Base-by-base conservation (phyloP, 2,329 filamentous ascomycete species). In the Waltergamsia citrina region DNA sequence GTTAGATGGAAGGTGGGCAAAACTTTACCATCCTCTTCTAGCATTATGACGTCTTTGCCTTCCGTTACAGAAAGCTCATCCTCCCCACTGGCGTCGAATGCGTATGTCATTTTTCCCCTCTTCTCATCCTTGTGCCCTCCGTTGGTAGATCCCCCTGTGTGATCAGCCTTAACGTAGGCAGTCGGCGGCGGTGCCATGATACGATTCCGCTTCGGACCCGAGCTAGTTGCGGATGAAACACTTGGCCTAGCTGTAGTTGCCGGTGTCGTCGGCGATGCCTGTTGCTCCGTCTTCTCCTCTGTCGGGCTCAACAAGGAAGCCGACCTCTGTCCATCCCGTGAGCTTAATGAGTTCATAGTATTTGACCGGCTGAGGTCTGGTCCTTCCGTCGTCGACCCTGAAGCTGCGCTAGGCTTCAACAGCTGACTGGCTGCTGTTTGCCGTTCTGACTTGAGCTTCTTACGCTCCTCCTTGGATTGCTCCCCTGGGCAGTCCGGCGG, bases 401-500 rank as follows among this genome's bases (percentile, higher is more conserved):
- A 45, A 30, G 52, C 49, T 2, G 49, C 44, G 14, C 67, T 60
- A 1, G 73, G 65, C 26, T 63, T 65, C 6, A 74, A 54, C 17
- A 73, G 53, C 21, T 75, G 62, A 48, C 81, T 84, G 10, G 88
- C 82, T 5, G 79, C 70, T 38, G 84, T 81, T 59, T 96, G 90
- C 40, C 88, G 75, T 53, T 88, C 81, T 27, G 73, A 71, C 59
- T 96, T 96, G 45, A 94, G 69, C 49, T 88, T 93, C 67, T 95
- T 98, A 63, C 81, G 88, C 48, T 94, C 88, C 41, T 96, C 92
- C 59, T 96, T 98, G 42, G 71, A 81, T 52, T 92, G 78, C 52
- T 96, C 92, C 32, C 92, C 92, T 0, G 92, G 92, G 51, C 92
- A 98, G 52, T 94, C 85, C 7, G 92, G 84, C 1, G 92, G 87